Conservation (phyloP, 140 eudicot genomes). For the Cichorium intybus region DNA sequence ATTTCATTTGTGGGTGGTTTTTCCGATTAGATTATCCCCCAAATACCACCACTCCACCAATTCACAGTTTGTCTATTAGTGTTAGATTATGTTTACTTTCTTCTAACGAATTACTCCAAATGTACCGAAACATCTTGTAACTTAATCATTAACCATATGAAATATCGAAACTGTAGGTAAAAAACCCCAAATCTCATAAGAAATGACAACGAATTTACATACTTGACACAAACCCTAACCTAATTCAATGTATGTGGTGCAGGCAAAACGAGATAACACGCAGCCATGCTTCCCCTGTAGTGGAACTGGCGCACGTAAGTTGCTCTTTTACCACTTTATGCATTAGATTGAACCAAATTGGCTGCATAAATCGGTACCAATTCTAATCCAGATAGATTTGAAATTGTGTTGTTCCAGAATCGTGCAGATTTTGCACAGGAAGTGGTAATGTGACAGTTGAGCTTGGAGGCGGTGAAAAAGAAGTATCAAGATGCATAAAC, state of each 20-base stretch:
- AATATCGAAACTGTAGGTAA: not conserved
- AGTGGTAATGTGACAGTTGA: conserved; percentile 72
- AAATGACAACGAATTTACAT: not conserved
- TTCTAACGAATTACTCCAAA: not conserved
- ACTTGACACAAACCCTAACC: not conserved
- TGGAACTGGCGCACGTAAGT: conserved; percentile 97
- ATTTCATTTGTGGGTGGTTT: not conserved
- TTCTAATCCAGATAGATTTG: conserved; percentile 13
- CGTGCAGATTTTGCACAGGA: conserved; percentile 91
- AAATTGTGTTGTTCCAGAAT: conserved; percentile 44
- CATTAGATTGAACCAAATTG: not conserved
- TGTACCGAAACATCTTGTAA: not conserved
- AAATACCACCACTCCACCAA: not conserved
- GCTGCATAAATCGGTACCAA: too few relatives aligned
- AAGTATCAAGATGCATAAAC: conserved; percentile 87
- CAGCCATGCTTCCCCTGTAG: conserved; percentile 96
- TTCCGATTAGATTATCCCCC: not conserved
- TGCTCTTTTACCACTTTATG: not conserved
- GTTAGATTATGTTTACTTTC: conserved; percentile 1
- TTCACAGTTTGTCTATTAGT: not conserved
- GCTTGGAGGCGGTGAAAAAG: conserved; percentile 89
- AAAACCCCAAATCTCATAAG: not conserved
- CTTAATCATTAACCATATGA: not conserved
- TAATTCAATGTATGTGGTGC: conserved; percentile 29
- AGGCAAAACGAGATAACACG: conserved; percentile 90